Conservation (phyloP, 108 stramenopile genomes). For the Fistulifera solaris region DNA sequence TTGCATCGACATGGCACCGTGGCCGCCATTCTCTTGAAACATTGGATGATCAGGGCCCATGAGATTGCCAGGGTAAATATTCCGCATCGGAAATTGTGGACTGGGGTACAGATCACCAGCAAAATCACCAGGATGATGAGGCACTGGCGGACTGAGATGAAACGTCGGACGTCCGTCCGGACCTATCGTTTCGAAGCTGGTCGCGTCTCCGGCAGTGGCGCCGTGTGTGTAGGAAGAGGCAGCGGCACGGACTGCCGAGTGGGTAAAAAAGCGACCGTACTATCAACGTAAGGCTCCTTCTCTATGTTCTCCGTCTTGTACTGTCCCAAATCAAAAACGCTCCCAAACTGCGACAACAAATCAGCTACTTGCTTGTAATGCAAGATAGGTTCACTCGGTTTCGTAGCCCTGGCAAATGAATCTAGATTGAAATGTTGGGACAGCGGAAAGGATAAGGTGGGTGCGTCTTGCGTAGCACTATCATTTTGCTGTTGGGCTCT, state of each 20-base stretch:
- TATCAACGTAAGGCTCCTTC: not conserved
- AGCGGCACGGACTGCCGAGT: too few species aligned
- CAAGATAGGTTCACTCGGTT: conserved; percentile 35
- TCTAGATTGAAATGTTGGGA: conserved; percentile 56
- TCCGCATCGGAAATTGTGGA: not conserved
- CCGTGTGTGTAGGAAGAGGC: not conserved
- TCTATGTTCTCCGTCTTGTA: conserved; percentile 8
- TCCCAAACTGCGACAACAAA: conserved; percentile 41
- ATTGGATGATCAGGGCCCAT: conserved; percentile 80
- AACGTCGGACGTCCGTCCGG: not conserved
- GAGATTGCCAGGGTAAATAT: conserved; percentile 43
- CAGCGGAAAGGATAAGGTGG: conserved; percentile 29
- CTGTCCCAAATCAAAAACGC: conserved; percentile 41
- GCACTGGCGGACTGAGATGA: not conserved
- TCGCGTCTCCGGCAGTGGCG: not conserved
- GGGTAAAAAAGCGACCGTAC: not conserved
- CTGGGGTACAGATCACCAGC: conserved; percentile 54
- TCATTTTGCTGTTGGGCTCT: conserved; percentile 1
- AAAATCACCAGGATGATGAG: conserved; percentile 43
- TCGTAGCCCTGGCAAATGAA: conserved; percentile 38
- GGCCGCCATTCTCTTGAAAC: conserved; percentile 27
- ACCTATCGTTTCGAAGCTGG: conserved; percentile 3
- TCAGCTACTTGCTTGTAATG: conserved; percentile 51
- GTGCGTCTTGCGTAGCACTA: conserved; percentile 20
- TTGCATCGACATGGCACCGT: conserved; percentile 31